Evolutionary conservation across 306 rosid genomes (phyloP).

Genomic region (Medicago ruthenica): DNA sequence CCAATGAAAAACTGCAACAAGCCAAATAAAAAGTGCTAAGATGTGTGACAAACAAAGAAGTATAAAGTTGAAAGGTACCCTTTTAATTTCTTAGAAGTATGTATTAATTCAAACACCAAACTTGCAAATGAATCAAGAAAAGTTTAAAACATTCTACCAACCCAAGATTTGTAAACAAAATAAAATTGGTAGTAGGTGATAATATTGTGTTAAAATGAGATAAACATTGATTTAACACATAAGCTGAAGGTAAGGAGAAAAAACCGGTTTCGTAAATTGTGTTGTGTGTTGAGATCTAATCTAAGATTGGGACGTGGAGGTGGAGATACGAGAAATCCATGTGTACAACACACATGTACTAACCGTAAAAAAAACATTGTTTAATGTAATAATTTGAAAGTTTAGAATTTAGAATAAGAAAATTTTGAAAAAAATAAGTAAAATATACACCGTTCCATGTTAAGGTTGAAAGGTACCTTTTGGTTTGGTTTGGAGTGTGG

Average conservation of each 20-base stretch:
- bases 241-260: not conserved
- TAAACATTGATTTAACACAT: slow-evolving; percentile 2
- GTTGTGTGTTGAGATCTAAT: slow-evolving; percentile 48
- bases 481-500: not conserved
- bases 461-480: slow-evolving; percentile 49
- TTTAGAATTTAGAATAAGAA: not conserved
- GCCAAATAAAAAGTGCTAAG: slow-evolving; percentile 12
- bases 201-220: slow-evolving; percentile 38
- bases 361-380: slow-evolving; percentile 40
- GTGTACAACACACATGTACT: slow-evolving; percentile 44
- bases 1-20: slow-evolving; percentile 34
- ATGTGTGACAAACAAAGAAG: slow-evolving; percentile 24
- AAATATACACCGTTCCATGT: slow-evolving; percentile 21
- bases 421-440: not conserved
- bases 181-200: slow-evolving; percentile 35
- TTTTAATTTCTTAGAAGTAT: slow-evolving; percentile 30
- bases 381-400: not conserved
- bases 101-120: slow-evolving; percentile 40
- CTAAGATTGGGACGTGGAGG: slow-evolving; percentile 60
- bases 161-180: slow-evolving; percentile 42
- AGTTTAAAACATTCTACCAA: slow-evolving; percentile 39
- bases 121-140: slow-evolving; percentile 40
- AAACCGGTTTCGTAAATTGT: slow-evolving; percentile 36
- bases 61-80: slow-evolving; percentile 42
- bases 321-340: slow-evolving; percentile 60